Evolutionary conservation across 164 flowering plant genomes (phyloP).

Genomic region (Kalanchoe fedtschenkoi): DNA sequence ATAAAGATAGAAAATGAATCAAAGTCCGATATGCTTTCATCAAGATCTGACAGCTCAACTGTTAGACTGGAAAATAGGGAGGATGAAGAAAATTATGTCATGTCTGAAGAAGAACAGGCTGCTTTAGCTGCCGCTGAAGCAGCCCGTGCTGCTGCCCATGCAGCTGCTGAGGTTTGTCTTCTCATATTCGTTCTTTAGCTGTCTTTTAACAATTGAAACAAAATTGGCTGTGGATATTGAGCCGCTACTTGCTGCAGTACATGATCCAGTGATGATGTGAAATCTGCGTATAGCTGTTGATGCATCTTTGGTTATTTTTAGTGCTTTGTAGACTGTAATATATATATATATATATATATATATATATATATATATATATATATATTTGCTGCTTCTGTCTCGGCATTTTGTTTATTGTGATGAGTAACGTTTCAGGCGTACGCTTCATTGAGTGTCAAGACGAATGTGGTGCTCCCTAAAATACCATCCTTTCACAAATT

Average conservation of each 20-base stretch:
- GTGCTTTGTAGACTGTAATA: neutral
- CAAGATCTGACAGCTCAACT: conserved; percentile 26
- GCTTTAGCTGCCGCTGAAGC: conserved; percentile 90
- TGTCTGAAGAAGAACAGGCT: conserved; percentile 88
- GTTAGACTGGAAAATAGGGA: conserved; percentile 30
- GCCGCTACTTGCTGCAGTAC: neutral
- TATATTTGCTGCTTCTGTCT: neutral
- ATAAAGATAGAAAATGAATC: conserved; percentile 32
- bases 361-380: no score
- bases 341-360: no score
- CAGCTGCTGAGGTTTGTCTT: conserved; percentile 87
- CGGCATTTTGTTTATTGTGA: neutral
- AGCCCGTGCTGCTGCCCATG: conserved; percentile 81
- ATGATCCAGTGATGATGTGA: neutral
- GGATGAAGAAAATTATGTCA: conserved; percentile 16
- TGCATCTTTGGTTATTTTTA: neutral
- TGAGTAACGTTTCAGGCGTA: conserved; percentile 58
- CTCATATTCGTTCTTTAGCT: neutral
- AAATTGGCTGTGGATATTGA: neutral
- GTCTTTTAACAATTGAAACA: neutral
- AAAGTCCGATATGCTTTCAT: conserved; percentile 30
- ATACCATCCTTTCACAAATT: conserved; percentile 96
- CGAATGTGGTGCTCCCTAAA: conserved; percentile 72
- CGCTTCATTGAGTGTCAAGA: conserved; percentile 62
- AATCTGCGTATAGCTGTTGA: neutral